Conservation (phyloP, 1,139 yeast species). For the Candida freyschussii region DNA sequence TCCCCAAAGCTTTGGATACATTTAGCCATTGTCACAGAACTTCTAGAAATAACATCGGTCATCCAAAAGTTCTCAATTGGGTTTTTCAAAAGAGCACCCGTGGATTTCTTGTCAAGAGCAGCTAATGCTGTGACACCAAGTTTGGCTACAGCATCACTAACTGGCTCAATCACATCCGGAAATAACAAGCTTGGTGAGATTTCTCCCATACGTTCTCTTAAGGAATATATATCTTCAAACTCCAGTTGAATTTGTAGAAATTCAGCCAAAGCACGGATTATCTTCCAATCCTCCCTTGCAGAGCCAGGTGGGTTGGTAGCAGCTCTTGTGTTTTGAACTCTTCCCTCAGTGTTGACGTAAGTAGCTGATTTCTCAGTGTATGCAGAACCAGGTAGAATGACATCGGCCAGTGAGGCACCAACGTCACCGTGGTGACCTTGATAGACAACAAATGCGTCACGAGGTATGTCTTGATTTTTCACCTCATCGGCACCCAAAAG, state of each 20-base stretch:
- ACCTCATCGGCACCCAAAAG: slow-evolving; percentile 84
- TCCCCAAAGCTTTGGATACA: slow-evolving; percentile 68
- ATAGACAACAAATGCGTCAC: slow-evolving; percentile 83
- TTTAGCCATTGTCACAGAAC: slow-evolving; percentile 88
- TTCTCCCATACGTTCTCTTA: slow-evolving; percentile 68
- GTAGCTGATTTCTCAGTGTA: slow-evolving; percentile 87
- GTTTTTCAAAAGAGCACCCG: slow-evolving; percentile 51
- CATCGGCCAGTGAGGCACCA: slow-evolving; percentile 88
- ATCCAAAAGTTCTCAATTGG: slow-evolving; percentile 82
- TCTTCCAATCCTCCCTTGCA: slow-evolving; percentile 93
- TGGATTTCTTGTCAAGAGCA: slow-evolving; percentile 31
- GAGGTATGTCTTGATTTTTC: slow-evolving; percentile 63
- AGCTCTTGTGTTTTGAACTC: slow-evolving; percentile 81
- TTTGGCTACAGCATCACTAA: slow-evolving; percentile 51
- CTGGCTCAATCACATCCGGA: slow-evolving; percentile 73
- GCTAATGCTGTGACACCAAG: slow-evolving; percentile 52
- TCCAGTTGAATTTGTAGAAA: slow-evolving; percentile 69
- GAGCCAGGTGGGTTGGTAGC: slow-evolving; percentile 89
- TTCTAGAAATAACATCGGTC: slow-evolving; percentile 83
- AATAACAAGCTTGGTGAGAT: slow-evolving; percentile 78
- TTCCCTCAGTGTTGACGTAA: slow-evolving; percentile 89
- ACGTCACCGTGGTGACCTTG: slow-evolving; percentile 92
- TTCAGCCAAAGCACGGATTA: slow-evolving; percentile 78
- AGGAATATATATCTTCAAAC: slow-evolving; percentile 67
- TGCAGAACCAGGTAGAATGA: slow-evolving; percentile 82